Percentiles rank a stretch among this genome's conserved stretches.
Conservation (phyloP, 208 protist genomes). For the Plasmodiophora brassicae region DNA sequence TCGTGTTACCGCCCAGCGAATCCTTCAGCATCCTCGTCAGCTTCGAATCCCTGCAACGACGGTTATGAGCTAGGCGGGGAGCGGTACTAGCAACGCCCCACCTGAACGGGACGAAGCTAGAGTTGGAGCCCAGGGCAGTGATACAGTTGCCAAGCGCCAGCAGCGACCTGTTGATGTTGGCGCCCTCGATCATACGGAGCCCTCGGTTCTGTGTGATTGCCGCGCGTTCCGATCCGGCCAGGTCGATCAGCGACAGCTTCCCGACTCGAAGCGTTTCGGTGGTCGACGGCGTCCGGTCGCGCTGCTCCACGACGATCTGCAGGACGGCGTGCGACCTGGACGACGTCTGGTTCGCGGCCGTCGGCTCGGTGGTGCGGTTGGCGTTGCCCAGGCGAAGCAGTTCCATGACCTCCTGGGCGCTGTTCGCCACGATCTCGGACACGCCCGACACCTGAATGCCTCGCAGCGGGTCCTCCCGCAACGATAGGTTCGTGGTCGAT, state of each 20-base stretch:
- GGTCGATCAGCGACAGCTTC: slow-evolving; percentile 55
- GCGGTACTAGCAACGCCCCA: background rate
- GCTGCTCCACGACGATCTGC: slow-evolving; percentile 38
- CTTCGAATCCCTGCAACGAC: slow-evolving; percentile 53
- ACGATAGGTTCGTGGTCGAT: background rate
- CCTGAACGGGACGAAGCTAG: slow-evolving; percentile 51
- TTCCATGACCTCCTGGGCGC: slow-evolving; percentile 41
- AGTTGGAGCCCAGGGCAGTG: slow-evolving; percentile 66
- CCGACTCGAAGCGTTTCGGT: slow-evolving; percentile 23
- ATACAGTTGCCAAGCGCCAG: slow-evolving; percentile 82
- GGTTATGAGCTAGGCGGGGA: background rate
- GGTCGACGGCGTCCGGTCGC: background rate
- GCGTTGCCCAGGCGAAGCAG: slow-evolving; percentile 44
- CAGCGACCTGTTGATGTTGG: slow-evolving; percentile 85
- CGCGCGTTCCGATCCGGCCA: slow-evolving; percentile 55
- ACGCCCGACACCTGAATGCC: slow-evolving; percentile 45
- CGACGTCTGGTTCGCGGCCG: slow-evolving; percentile 49
- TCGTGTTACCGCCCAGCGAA: slow-evolving; percentile 61
- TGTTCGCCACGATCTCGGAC: background rate
- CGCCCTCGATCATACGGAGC: slow-evolving; percentile 75
- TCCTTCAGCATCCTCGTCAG: slow-evolving; percentile 64
- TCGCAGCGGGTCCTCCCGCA: background rate
- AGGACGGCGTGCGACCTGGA: slow-evolving; percentile 56
- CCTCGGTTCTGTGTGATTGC: slow-evolving; percentile 62
- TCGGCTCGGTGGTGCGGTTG: slow-evolving; percentile 44